Conservation (phyloP, 192 early-diverging fungal species). For the Mortierella hygrophila region DNA sequence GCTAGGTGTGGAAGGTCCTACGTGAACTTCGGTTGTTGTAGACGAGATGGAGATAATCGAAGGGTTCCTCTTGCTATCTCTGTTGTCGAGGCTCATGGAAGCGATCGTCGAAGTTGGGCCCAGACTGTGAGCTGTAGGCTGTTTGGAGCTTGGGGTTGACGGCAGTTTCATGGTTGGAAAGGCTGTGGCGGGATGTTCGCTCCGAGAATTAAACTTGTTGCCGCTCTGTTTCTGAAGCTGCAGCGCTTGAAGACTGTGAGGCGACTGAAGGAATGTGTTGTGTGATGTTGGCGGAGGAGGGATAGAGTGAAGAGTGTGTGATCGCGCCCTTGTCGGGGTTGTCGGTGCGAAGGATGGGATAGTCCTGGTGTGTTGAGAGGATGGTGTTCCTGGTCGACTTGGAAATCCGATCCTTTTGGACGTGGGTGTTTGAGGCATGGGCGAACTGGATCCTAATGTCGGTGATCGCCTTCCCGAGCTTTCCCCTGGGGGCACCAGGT, state of each 20-base stretch:
- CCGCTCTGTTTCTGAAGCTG: constrained; percentile 17
- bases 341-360: constrained; percentile 24
- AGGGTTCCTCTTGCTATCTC: constrained; percentile 21
- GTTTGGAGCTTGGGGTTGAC: constrained; percentile 15
- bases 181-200: constrained; percentile 27
- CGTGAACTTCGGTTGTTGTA: constrained; percentile 2
- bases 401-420: constrained; percentile 29
- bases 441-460: not conserved
- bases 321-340: constrained; percentile 34
- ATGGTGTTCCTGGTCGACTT: constrained; percentile 43
- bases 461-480: constrained; percentile 20
- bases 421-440: constrained; percentile 36
- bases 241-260: constrained; percentile 10
- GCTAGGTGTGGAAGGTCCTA: constrained; percentile 17
- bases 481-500: not conserved
- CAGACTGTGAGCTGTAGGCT: not conserved
- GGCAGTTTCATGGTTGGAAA: constrained; percentile 21
- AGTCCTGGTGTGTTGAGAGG: constrained; percentile 25
- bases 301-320: constrained; percentile 8
- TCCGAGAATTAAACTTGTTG: constrained; percentile 32
- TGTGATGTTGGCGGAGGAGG: not conserved
- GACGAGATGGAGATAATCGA: constrained; percentile 49
- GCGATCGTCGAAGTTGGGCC: constrained; percentile 7
- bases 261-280: constrained; percentile 22
- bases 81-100: not conserved